Conservation (phyloP, 495 filamentous ascomycete genomes). For the Bathelium albidoporum region DNA sequence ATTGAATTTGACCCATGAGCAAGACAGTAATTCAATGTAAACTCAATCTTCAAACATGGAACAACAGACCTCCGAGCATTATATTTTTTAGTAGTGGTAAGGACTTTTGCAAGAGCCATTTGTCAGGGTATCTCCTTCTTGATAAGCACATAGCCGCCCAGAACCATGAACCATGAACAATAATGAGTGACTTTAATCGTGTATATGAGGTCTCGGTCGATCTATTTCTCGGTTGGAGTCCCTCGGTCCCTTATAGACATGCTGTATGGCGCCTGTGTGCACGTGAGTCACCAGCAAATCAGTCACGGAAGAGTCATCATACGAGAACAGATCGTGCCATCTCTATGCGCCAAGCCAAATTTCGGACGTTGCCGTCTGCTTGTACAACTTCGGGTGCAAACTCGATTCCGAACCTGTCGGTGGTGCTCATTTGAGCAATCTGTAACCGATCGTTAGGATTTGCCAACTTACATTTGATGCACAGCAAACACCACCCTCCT, state of each 20-base stretch:
- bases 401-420: constrained; percentile 72
- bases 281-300: background rate
- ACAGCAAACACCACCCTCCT: constrained; percentile 87
- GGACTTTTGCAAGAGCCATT: background rate
- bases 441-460: constrained; percentile 10
- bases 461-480: constrained; percentile 59
- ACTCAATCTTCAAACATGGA: background rate
- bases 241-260: background rate
- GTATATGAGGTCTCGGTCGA: background rate
- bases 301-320: background rate
- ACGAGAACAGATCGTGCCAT: constrained; percentile 88
- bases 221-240: background rate
- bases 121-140: background rate
- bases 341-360: constrained; percentile 89
- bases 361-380: constrained; percentile 83
- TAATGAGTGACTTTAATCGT: too few species aligned
- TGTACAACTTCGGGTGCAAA: constrained; percentile 86
- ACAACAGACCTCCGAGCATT: background rate
- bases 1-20: background rate
- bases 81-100: background rate
- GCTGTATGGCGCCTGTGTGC: background rate
- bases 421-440: background rate
- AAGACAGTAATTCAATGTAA: background rate
- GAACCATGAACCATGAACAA: background rate
- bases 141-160: background rate